Evolutionary conservation across 805 yeast genomes (phyloP), one percentile per base, ranked within the genome.

Genomic region (Ogataea zsoltii): DNA sequence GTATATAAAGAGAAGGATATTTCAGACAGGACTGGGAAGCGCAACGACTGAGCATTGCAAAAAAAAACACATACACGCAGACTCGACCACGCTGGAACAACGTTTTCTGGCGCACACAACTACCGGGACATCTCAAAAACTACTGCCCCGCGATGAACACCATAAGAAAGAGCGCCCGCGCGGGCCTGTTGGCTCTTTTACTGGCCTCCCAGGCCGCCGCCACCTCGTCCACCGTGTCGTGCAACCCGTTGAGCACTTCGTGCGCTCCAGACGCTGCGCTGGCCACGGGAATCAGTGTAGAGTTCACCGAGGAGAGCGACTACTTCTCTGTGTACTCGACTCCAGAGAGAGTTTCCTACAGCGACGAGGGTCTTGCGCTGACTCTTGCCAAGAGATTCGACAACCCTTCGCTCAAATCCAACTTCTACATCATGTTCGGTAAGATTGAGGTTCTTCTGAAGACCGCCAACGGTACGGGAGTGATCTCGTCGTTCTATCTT

Each of bases 391-490:
- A 82, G 53, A 71, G 83, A 54, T 82, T 72, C 48, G 94, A 88
- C 61, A 85, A 87, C 60, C 97, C 97, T 3, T 76, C 90, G 5
- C 67, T 89, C 44, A 75, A 74, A 54, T 88, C 96, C 4, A 76
- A 83, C 51, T 88, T 85, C 63, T 88, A 88, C 68, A 79, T 91
- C 56, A 87, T 90, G 94, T 91, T 83, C 65, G 97, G 97, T 47
- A 81, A 81, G 52, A 79, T 89, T 25, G 95, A 87, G 63, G 89
- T 81, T 5, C 72, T 71, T 1, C 63, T 86, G 49, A 75, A 83
- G 62, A 86, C 91, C 14, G 91, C 95, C 3, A 69, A 76, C 13
- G 97, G 96, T 19, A 66, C 65, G 15, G 97, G 97, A 50, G 75
- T 91, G 33, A 80, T 89, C 12, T 85, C 96, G 0, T 83, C 94